Percentiles rank a stretch among this genome's conserved stretches.
Conservation (phyloP, 768 basidiomycete genomes). For the Crepidotus variabilis region DNA sequence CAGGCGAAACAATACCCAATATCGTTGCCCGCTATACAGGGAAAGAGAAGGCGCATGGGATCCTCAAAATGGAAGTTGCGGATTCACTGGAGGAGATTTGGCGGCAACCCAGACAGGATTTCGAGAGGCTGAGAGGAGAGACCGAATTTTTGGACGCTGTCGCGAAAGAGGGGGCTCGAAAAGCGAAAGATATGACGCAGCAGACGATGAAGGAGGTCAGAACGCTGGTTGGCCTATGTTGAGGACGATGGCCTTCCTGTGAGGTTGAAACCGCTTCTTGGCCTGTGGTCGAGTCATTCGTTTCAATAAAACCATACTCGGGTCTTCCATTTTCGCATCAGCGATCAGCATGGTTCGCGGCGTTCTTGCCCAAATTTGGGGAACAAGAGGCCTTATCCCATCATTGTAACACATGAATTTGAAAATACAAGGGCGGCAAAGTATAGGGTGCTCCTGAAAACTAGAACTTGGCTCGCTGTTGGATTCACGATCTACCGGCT, state of each 20-base stretch:
- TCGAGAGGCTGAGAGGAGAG: constrained; percentile 59
- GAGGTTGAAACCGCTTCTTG: background rate
- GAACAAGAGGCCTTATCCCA: background rate
- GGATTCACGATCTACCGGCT: no score
- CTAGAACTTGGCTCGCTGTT: background rate
- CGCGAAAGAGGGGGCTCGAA: constrained; percentile 57
- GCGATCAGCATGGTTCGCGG: no score
- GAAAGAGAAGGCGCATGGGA: constrained; percentile 46
- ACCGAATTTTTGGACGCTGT: constrained; percentile 57
- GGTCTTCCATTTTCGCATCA: background rate
- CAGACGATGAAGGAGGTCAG: constrained; percentile 68
- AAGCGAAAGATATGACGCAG: constrained; percentile 58
- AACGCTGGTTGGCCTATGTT: constrained; percentile 52
- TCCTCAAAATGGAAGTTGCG: constrained; percentile 70
- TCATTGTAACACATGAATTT: background rate
- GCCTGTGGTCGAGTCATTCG: background rate
- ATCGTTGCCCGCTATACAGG: constrained; percentile 50
- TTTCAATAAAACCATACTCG: background rate
- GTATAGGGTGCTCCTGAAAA: background rate
- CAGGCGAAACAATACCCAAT: constrained; percentile 35
- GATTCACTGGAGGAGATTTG: constrained; percentile 70
- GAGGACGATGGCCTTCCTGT: background rate
- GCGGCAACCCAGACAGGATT: constrained; percentile 65
- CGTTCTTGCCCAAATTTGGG: background rate
- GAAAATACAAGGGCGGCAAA: background rate